Percentiles rank a stretch among this genome's conserved stretches.
These are phyloP conservation scores for Farysia itapuensis DNA, from an alignment of 1,284 basidiomycete species.

Conservation along the genomic window DNA sequence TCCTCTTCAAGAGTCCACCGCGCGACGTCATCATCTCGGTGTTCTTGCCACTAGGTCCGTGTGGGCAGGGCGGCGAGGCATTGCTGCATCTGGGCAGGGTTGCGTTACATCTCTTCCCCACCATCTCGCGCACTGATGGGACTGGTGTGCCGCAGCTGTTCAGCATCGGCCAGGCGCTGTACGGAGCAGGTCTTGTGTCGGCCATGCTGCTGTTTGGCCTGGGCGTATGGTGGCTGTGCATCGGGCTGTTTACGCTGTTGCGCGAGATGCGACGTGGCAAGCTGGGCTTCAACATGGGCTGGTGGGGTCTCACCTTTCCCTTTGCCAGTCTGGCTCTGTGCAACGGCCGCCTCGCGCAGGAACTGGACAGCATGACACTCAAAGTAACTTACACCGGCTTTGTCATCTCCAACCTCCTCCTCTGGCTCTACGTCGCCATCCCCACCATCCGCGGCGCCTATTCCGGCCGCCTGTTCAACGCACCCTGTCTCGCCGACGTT, in stretches of 20 bases:
- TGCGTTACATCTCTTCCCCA: slow-evolving; percentile 39
- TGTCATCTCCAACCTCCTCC: slow-evolving; percentile 22
- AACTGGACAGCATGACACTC: slow-evolving; percentile 41
- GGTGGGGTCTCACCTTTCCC: slow-evolving; percentile 44
- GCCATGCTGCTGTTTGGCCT: slow-evolving; percentile 46
- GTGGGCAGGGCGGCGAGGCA: slow-evolving; percentile 50
- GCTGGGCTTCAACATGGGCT: slow-evolving; percentile 50
- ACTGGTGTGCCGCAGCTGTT: slow-evolving; percentile 36
- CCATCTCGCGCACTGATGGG: slow-evolving; percentile 8
- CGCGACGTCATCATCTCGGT: slow-evolving; percentile 49
- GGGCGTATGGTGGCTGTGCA: slow-evolving; percentile 44
- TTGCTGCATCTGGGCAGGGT: slow-evolving; percentile 42
- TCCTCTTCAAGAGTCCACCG: slow-evolving; percentile 48
- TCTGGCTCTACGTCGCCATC: slow-evolving; percentile 42
- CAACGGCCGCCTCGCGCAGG: slow-evolving; percentile 37
- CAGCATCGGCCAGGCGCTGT: slow-evolving; percentile 40
- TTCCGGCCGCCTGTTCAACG: slow-evolving; percentile 39
- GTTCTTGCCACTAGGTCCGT: slow-evolving; percentile 46
- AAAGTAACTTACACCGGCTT: slow-evolving; percentile 43
- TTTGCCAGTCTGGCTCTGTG: slow-evolving; percentile 40
- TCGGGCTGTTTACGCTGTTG: slow-evolving; percentile 39
- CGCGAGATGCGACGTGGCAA: slow-evolving; percentile 29
- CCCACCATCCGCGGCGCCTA: slow-evolving; percentile 45
- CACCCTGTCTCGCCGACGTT: slow-evolving; percentile 49
- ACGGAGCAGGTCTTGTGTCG: slow-evolving; percentile 42